Percentiles rank a stretch among this genome's conserved stretches.
Evolutionary conservation across 78 protist species (phyloP).

Genomic region (Monosiga brevicollis): DNA sequence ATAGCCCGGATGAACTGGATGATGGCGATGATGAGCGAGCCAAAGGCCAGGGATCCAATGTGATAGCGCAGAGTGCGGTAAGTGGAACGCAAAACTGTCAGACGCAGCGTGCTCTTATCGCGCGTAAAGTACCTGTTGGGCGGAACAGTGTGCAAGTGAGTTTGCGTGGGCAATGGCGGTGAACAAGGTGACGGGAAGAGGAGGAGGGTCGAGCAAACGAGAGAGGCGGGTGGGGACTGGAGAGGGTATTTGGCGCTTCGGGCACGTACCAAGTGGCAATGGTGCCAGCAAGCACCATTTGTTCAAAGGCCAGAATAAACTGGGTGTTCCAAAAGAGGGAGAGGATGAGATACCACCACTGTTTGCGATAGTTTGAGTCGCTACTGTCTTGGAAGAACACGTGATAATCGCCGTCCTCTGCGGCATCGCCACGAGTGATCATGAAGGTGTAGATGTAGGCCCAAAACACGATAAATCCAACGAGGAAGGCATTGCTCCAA

Average conservation of each 20-base stretch:
- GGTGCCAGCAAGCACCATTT: constrained; percentile 30
- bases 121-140: neutral
- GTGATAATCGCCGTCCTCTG: too few species aligned
- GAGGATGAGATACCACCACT: constrained; percentile 18
- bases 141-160: too few species aligned
- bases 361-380: neutral
- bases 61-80: constrained; percentile 39
- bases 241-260: neutral
- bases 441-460: neutral
- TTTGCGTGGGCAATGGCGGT: too few species aligned
- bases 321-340: constrained; percentile 29
- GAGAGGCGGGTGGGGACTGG: neutral
- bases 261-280: constrained; percentile 44
- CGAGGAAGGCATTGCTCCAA: neutral
- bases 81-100: too few species aligned
- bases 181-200: neutral
- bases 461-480: constrained; percentile 11
- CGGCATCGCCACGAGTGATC: neutral
- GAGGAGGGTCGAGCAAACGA: neutral
- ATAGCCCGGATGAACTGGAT: constrained; percentile 30
- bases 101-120: constrained; percentile 8
- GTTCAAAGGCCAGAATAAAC: constrained; percentile 20
- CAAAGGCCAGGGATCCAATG: constrained; percentile 41
- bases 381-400: neutral
- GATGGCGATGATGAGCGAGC: constrained; percentile 49